Base-by-base conservation (phyloP, 352 stramenopile species). In the Chrysophaeum taylorii region DNA sequence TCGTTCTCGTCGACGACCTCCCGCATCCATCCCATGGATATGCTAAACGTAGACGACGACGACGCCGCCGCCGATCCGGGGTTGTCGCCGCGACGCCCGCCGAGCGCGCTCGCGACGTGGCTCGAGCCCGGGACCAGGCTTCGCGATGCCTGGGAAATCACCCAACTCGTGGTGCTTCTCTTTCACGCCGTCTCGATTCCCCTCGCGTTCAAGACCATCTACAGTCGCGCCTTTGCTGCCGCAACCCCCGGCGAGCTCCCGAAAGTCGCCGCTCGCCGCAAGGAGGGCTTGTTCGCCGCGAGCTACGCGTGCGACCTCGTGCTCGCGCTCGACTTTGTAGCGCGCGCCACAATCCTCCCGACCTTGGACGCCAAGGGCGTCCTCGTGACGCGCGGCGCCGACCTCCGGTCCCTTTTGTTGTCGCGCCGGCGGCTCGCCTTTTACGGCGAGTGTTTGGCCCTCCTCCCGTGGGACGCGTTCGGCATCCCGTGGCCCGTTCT, bases 161-260 rank as follows among this genome's bases (percentile, higher is more conserved):
- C 78, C 31, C 69, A 76, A 62, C 69, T 82, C 27, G 36, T 73
- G 15, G 73, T 73, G 18, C 39, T 79, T n/a, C 70, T 81, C n/a
- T 81, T 76, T 48, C 80, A 82, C 50, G 75, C 71, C 60, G 79
- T 82, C 61, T 73, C 70, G 15, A 76, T 81, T 45, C 76, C 78
- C 33, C 68, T 83, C 41, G 73, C 66, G 37, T 71, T 82, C 41
- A 76, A 81, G 71, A 39, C 48, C 25, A 9, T 5, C 48, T 60
- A 60, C 48, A 33, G 18, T 9, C 5, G 71, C 35, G 52, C 73
- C 25, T 66, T 83, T 1, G 67, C 78, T 45, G 78, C 76, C 35
- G 54, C 43, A 15, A 60, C 50, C 15, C 74, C 78, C 52, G 54
- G 45, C 14, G 70, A 68, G 21, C n/a, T n/a, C n/a, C n/a, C n/a